Conservation (phyloP, 441 rosid species). For the Syzygium malaccense region DNA sequence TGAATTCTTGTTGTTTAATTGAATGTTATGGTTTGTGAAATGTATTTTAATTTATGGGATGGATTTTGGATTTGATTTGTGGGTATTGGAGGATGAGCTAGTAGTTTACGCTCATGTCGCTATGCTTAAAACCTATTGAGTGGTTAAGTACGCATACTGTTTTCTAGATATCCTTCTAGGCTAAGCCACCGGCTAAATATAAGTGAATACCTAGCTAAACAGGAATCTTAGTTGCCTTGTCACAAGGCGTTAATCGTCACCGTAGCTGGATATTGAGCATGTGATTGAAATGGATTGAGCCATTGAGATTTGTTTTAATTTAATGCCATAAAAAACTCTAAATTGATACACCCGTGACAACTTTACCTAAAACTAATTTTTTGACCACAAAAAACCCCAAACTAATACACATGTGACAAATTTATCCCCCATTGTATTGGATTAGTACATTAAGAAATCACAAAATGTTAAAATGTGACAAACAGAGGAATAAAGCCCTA, state of each 20-base stretch:
- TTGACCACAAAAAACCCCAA: no score
- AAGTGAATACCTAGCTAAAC: not conserved
- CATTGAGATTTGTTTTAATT: no score
- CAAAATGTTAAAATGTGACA: no score
- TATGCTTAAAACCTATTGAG: not conserved
- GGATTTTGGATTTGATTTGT: not conserved
- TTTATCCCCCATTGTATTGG: no score
- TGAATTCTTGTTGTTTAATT: no score
- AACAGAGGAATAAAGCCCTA: no score
- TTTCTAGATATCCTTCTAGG: not conserved
- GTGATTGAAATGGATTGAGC: not conserved
- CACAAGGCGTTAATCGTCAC: not conserved
- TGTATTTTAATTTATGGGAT: not conserved
- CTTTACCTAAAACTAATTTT: no score
- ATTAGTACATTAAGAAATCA: no score
- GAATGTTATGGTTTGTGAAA: no score
- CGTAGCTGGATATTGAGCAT: not conserved
- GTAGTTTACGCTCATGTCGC: not conserved
- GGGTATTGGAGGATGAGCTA: not conserved
- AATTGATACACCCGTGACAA: no score
- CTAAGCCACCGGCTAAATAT: rapidly evolving
- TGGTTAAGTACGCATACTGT: not conserved
- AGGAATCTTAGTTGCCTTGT: not conserved
- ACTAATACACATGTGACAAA: no score
- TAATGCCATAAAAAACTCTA: no score